These are phyloP conservation scores for Pochonia chlamydosporia DNA, from an alignment of 2,329 filamentous ascomycete species.

Conservation along the genomic window DNA sequence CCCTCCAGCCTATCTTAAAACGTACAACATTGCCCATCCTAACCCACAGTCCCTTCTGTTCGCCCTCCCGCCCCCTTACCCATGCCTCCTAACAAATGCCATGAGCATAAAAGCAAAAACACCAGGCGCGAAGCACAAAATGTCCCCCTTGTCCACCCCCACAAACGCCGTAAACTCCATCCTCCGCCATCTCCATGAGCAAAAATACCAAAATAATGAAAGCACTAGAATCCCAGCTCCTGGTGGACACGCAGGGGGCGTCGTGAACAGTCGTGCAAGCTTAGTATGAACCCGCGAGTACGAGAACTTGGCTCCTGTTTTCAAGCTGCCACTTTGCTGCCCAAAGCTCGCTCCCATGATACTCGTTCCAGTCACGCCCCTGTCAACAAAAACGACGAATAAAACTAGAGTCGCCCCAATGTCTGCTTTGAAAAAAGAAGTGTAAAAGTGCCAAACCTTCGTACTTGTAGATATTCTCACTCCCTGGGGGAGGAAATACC, in stretches of 20 bases:
- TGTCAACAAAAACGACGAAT: not conserved
- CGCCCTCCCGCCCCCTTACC: not conserved
- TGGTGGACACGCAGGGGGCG: no score
- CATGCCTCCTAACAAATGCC: not conserved
- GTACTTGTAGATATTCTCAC: not conserved
- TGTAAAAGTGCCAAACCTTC: not conserved
- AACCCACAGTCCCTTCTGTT: not conserved
- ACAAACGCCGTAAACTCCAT: conserved; percentile 5
- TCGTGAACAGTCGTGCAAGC: not conserved
- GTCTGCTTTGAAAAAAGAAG: not conserved
- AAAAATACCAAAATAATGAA: not conserved
- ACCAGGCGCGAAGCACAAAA: not conserved
- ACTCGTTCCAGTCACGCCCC: not conserved
- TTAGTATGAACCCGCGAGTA: not conserved
- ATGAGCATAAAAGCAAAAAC: not conserved
- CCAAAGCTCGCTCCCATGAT: not conserved
- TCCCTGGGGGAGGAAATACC: not conserved
- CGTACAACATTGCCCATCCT: not conserved
- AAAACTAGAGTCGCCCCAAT: not conserved
- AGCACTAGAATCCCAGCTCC: not conserved
- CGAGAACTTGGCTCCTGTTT: not conserved
- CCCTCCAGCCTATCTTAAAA: not conserved
- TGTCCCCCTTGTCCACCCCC: not conserved
- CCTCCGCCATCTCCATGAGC: not conserved
- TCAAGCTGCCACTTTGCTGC: not conserved